Evolutionary conservation across 192 early-diverging fungal species (phyloP), one percentile per base, ranked within the genome.

Genomic region (Obelidium mucronatum): DNA sequence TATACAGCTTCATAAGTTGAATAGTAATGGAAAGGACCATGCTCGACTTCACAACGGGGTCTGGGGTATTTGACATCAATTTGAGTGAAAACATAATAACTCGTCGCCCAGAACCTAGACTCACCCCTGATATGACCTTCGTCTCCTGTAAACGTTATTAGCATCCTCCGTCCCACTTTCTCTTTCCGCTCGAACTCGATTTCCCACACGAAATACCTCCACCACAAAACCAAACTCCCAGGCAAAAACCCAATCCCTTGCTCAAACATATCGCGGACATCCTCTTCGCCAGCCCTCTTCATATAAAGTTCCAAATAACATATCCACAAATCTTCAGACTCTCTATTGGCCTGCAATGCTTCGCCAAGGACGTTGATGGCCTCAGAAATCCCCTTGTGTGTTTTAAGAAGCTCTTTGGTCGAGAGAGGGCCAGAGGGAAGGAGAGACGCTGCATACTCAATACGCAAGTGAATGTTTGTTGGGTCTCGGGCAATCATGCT

Each of bases 231-330:
- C 34, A 61, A 2, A 40, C 72, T 37, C 17, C 44, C 40, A 13
- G 72, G 59, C n/a, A 62, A 11, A 44, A 62, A 74, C 17, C 22
- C 55, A 74, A 74, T 19, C 3, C 58, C 72, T 24, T 74, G 55
- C 39, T 74, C 72, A 34, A 74, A 74, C n/a, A 74, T 60, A 30
- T 74, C 72, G 19, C 72, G 31, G 3, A 61, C 58, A 44, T 74
- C 72, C 17, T 62, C 58, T 30, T 59, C 55, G 26, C 3, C 40
- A 11, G 58, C 72, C 6, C 69, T 3, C 40, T 58, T 59, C 37
- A 48, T 31, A 37, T 74, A 61, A 2, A 74, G 24, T 55, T 74
- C 72, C 24, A 74, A 13, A 74, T 74, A 74, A 8, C 19, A 4
- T 0, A 74, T 36, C 72, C 72, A 74, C 11, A 74, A 39, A 30